Conservation (phyloP, 202 grass and related monocot species). For the Setaria viridis region DNA sequence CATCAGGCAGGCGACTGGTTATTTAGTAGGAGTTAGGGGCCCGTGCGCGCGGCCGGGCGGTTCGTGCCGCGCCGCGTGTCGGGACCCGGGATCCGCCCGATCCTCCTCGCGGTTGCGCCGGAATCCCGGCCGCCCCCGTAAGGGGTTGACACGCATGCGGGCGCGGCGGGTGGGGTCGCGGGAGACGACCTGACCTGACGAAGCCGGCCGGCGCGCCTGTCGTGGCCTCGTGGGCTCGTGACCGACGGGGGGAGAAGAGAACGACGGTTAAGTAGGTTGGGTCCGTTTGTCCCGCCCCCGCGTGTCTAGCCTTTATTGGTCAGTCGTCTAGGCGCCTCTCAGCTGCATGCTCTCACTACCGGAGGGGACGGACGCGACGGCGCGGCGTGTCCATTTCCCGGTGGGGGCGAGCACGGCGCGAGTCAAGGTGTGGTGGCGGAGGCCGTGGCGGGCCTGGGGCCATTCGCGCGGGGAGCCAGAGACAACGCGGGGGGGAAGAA, state of each 20-base stretch:
- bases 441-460: not conserved
- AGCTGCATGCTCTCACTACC: no score
- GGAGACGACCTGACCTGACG: no score
- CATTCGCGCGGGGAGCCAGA: not conserved
- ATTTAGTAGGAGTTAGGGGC: no score
- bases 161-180: not conserved
- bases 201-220: not conserved
- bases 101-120: no score
- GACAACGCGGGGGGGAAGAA: no score
- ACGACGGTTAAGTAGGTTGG: not conserved
- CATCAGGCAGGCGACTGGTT: no score
- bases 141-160: not conserved
- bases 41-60: no score
- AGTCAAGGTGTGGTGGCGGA: not conserved
- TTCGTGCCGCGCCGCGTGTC: no score
- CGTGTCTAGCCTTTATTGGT: not conserved
- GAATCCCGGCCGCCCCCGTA: not conserved
- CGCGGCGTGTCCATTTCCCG: slow-evolving; percentile 16
- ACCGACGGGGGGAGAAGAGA: no score
- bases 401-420: not conserved
- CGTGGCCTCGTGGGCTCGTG: not conserved
- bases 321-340: no score
- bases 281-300: not conserved
- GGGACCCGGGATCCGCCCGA: no score
- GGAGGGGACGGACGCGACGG: not conserved